A percentile compares a stretch with the other conserved stretches of the same genome.
Evolutionary conservation across 768 basidiomycete genomes (phyloP).

Genomic region (Auricularia heimuer): DNA sequence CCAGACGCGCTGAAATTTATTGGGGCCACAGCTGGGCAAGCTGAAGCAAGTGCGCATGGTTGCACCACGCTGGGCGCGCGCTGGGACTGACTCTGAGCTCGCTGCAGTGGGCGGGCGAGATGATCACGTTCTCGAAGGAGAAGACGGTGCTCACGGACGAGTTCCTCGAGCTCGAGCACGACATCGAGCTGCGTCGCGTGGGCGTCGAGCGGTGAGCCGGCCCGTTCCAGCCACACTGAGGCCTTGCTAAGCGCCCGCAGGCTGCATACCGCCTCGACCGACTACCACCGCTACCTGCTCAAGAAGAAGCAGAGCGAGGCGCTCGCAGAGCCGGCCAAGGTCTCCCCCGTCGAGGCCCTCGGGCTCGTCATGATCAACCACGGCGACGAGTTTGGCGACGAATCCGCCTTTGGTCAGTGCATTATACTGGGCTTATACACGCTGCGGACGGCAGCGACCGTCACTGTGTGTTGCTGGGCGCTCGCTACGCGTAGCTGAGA

Average conservation of each 20-base stretch:
- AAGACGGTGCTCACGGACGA: slow-evolving; percentile 72
- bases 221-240: too few species aligned
- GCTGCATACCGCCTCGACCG: slow-evolving; percentile 59
- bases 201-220: slow-evolving; percentile 59
- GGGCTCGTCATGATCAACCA: slow-evolving; percentile 82
- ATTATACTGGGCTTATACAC: neutral
- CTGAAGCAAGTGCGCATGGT: slow-evolving; percentile 49
- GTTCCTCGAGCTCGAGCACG: slow-evolving; percentile 70
- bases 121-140: slow-evolving; percentile 65
- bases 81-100: slow-evolving; percentile 16
- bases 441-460: neutral
- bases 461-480: neutral
- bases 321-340: slow-evolving; percentile 54
- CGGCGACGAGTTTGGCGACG: slow-evolving; percentile 71
- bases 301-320: slow-evolving; percentile 67
- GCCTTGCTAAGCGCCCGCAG: slow-evolving; percentile 27
- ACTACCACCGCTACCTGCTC: slow-evolving; percentile 57
- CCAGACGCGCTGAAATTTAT: neutral
- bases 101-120: slow-evolving; percentile 78
- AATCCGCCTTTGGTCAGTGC: slow-evolving; percentile 57
- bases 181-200: slow-evolving; percentile 69
- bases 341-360: slow-evolving; percentile 65
- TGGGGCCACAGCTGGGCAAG: slow-evolving; percentile 51
- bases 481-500: neutral
- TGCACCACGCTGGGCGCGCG: slow-evolving; percentile 12